Percentiles rank a stretch among this genome's conserved stretches.
These are phyloP conservation scores for Mortierella hygrophila DNA, from an alignment of 192 early-diverging fungal species.

Conservation along the genomic window DNA sequence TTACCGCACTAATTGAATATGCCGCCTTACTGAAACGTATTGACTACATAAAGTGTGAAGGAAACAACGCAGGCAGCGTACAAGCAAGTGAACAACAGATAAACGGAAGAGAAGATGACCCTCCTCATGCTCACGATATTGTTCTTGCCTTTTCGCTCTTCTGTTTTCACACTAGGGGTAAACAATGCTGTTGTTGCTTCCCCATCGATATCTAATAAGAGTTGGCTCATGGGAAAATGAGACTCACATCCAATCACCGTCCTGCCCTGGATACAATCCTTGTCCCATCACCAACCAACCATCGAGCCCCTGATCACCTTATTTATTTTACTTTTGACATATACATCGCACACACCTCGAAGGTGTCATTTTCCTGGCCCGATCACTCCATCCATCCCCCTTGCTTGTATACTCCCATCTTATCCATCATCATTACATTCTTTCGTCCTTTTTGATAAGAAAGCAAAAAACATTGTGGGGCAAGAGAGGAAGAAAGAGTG, in stretches of 20 bases:
- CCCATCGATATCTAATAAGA: no score
- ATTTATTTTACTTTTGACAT: not conserved
- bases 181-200: not conserved
- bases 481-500: not conserved
- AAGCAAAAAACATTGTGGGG: not conserved
- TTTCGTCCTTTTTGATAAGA: not conserved
- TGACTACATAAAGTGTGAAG: no score
- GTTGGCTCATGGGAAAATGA: conserved; percentile 35
- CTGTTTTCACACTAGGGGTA: conserved; percentile 21
- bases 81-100: no score
- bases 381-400: not conserved
- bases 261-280: conserved; percentile 19
- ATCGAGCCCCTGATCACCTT: not conserved
- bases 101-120: not conserved
- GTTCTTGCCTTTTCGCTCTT: not conserved
- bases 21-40: no score
- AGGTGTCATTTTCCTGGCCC: not conserved
- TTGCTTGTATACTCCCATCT: not conserved
- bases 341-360: not conserved
- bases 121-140: not conserved
- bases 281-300: conserved; percentile 3
- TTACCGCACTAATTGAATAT: not conserved
- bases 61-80: no score
- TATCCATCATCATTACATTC: not conserved
- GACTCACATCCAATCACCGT: conserved; percentile 16